These are phyloP conservation scores for Trypanosoma melophagium DNA, from an alignment of 208 protist genomes.

Conservation along the genomic window DNA sequence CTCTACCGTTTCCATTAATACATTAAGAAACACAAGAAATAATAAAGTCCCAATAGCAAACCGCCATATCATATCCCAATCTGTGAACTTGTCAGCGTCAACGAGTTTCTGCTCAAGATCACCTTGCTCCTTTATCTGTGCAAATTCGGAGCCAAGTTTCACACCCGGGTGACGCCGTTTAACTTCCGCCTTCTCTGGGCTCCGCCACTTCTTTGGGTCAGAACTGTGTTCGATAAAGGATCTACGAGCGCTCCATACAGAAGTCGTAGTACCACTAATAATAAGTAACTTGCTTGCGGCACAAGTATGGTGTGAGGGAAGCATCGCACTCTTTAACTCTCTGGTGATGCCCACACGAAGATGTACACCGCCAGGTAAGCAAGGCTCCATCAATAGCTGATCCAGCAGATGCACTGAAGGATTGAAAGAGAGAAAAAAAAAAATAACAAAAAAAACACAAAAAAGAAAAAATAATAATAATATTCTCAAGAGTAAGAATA, in stretches of 20 bases:
- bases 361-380: neutral
- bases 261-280: slow-evolving; percentile 1
- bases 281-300: neutral
- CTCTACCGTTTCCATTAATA: slow-evolving; percentile 58
- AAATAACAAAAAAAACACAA: too few relatives aligned
- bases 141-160: slow-evolving; percentile 54
- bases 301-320: neutral
- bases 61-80: slow-evolving; percentile 54
- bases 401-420: neutral
- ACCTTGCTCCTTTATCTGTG: slow-evolving; percentile 37
- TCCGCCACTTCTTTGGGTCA: slow-evolving; percentile 71
- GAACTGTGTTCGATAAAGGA: slow-evolving; percentile 62
- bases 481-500: too few relatives aligned
- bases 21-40: slow-evolving; percentile 51
- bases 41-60: slow-evolving; percentile 36
- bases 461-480: too few relatives aligned
- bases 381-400: neutral
- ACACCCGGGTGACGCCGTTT: slow-evolving; percentile 60
- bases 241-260: neutral
- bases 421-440: slow-evolving; percentile 11
- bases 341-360: neutral
- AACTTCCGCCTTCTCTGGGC: slow-evolving; percentile 58
- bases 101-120: slow-evolving; percentile 48
- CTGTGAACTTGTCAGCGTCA: slow-evolving; percentile 59
- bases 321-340: neutral